Evolutionary conservation across 2,329 filamentous ascomycete species (phyloP).

Genomic region (Calonectria multiphialidica): DNA sequence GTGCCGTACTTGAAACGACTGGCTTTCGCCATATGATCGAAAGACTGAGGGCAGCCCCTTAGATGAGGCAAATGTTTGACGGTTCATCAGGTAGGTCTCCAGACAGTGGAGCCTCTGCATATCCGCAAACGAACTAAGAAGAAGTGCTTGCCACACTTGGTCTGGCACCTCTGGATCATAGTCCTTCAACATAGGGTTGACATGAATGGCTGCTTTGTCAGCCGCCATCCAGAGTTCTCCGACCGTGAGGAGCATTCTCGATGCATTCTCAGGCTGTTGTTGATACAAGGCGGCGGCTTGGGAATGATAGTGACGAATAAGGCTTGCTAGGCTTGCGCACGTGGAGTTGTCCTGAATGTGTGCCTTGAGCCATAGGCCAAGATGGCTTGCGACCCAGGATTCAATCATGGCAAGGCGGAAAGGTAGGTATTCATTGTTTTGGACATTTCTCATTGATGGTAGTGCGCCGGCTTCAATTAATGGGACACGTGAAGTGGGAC

Average conservation of each 20-base stretch:
- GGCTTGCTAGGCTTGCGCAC: conserved; percentile 43
- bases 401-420: conserved; percentile 57
- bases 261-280: conserved; percentile 58
- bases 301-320: conserved; percentile 53
- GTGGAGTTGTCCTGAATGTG: conserved; percentile 37
- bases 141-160: conserved; percentile 55
- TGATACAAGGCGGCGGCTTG: conserved; percentile 49
- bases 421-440: background rate
- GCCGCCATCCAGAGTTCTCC: conserved; percentile 70
- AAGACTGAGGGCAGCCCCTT: conserved; percentile 26
- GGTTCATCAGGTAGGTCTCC: conserved; percentile 57
- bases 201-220: conserved; percentile 58
- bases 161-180: conserved; percentile 61
- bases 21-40: conserved; percentile 23
- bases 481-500: conserved; percentile 19
- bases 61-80: background rate
- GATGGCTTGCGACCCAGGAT: conserved; percentile 57
- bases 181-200: conserved; percentile 55
- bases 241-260: conserved; percentile 67
- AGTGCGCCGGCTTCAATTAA: background rate
- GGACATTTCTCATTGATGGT: background rate
- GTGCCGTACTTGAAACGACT: conserved; percentile 36
- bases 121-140: conserved; percentile 57
- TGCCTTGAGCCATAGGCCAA: conserved; percentile 53
- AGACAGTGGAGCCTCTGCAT: conserved; percentile 58